Conservation (phyloP, 2,329 filamentous ascomycete genomes). For the Aspergillus sp. region DNA sequence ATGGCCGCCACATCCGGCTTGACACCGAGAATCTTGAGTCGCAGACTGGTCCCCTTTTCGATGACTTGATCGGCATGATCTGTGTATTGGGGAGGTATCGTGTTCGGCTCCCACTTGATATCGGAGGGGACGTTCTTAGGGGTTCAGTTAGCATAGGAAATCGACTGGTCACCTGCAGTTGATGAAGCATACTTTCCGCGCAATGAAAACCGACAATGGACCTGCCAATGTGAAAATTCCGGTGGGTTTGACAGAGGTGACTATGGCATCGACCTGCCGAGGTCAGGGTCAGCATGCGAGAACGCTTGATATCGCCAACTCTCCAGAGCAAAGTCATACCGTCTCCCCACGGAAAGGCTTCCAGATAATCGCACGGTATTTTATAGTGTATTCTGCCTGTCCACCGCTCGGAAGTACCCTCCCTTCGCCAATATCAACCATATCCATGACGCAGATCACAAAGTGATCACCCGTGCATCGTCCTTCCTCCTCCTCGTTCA, state of each 20-base stretch:
- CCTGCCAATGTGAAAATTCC: constrained; percentile 67
- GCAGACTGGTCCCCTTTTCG: constrained; percentile 88
- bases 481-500: constrained; percentile 91
- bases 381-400: constrained; percentile 89
- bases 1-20: constrained; percentile 92
- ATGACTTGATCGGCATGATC: constrained; percentile 93
- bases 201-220: constrained; percentile 51
- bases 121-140: constrained; percentile 70
- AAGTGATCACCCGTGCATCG: constrained; percentile 95
- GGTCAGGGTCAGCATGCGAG: constrained; percentile 27
- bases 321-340: constrained; percentile 56
- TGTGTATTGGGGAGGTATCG: constrained; percentile 93
- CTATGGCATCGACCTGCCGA: constrained; percentile 82
- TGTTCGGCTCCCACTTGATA: constrained; percentile 92
- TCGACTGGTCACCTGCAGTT: constrained; percentile 5
- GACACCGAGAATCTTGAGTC: constrained; percentile 91
- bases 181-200: constrained; percentile 65
- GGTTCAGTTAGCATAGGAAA: constrained; percentile 15
- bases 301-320: constrained; percentile 1
- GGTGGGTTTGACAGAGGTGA: constrained; percentile 85
- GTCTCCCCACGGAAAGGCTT: constrained; percentile 97
- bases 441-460: constrained; percentile 97
- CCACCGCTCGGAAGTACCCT: constrained; percentile 89
- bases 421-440: constrained; percentile 90
- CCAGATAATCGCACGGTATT: constrained; percentile 96